Conservation (phyloP, 805 yeast species). For the Nakazawaea pomicola region DNA sequence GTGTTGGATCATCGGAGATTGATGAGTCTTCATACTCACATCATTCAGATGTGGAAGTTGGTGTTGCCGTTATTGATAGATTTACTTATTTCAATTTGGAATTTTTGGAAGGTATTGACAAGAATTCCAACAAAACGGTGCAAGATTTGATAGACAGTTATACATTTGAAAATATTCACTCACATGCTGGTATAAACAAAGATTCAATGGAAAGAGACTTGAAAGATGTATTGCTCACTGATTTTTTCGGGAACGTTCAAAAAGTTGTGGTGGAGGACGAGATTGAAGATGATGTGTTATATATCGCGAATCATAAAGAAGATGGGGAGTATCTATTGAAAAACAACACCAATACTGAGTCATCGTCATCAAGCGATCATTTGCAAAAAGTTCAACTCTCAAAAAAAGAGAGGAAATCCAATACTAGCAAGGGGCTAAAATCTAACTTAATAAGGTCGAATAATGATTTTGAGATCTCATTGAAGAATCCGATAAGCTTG, state of each 20-base stretch:
- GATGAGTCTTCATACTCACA: slow-evolving; percentile 94
- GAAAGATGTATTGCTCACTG: slow-evolving; percentile 73
- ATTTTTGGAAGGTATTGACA: slow-evolving; percentile 74
- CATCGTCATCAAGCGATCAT: no score
- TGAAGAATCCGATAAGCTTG: no score
- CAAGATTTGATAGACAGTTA: slow-evolving; percentile 83
- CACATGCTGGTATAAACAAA: slow-evolving; percentile 88
- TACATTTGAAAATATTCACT: slow-evolving; percentile 80
- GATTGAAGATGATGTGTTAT: slow-evolving; percentile 47
- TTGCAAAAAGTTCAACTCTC: not conserved
- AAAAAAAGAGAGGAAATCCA: not conserved
- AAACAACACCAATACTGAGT: no score
- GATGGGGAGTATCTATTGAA: slow-evolving; percentile 20
- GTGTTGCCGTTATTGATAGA: slow-evolving; percentile 96
- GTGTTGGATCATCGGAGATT: slow-evolving; percentile 85
- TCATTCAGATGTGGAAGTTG: slow-evolving; percentile 91
- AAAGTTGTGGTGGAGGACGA: slow-evolving; percentile 51
- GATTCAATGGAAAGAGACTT: slow-evolving; percentile 69
- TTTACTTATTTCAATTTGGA: slow-evolving; percentile 91
- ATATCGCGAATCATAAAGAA: slow-evolving; percentile 29
- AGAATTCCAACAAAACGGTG: slow-evolving; percentile 68
- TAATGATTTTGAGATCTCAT: no score
- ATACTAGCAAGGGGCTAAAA: no score
- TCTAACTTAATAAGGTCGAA: no score
- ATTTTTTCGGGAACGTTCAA: slow-evolving; percentile 92